Conservation (phyloP, 2,329 filamentous ascomycete genomes). For the Paecilomyces sp. region DNA sequence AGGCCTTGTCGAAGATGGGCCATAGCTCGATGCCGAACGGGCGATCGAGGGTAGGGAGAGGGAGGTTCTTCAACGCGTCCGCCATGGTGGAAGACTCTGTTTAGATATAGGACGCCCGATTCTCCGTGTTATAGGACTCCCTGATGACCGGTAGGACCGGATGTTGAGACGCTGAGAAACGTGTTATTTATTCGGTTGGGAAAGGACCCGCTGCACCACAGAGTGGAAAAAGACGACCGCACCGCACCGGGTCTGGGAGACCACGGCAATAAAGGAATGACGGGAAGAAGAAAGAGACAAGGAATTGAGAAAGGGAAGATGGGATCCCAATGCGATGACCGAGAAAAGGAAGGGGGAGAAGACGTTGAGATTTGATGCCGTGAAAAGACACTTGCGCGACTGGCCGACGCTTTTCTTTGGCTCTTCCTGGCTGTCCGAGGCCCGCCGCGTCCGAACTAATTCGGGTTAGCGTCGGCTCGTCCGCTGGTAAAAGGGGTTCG, state of each 20-base stretch:
- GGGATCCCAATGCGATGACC: background rate
- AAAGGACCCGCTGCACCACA: conserved; percentile 2
- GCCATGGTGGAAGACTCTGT: conserved; percentile 30
- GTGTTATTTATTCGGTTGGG: conserved; percentile 6
- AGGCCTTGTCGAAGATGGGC: conserved; percentile 89
- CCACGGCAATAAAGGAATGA: conserved; percentile 9
- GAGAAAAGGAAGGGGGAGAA: background rate
- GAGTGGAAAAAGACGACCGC: conserved; percentile 11
- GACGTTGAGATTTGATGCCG: background rate
- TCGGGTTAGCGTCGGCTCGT: background rate
- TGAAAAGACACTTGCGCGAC: background rate
- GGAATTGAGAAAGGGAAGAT: conserved; percentile 3
- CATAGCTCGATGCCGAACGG: conserved; percentile 89
- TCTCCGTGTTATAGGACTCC: background rate
- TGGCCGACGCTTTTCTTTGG: background rate
- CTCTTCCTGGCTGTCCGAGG: background rate
- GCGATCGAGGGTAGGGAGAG: conserved; percentile 76
- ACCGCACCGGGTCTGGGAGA: conserved; percentile 20
- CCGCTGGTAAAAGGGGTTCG: background rate
- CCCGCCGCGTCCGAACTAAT: background rate
- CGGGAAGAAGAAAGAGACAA: conserved; percentile 8
- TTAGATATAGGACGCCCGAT: background rate
- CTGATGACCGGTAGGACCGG: conserved; percentile 1
- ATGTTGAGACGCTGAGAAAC: conserved; percentile 7
- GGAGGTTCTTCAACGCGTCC: conserved; percentile 43